phyloP scores from a whole-genome alignment of 208 protist genomes.

The Acanthamoeba castellanii region DNA sequence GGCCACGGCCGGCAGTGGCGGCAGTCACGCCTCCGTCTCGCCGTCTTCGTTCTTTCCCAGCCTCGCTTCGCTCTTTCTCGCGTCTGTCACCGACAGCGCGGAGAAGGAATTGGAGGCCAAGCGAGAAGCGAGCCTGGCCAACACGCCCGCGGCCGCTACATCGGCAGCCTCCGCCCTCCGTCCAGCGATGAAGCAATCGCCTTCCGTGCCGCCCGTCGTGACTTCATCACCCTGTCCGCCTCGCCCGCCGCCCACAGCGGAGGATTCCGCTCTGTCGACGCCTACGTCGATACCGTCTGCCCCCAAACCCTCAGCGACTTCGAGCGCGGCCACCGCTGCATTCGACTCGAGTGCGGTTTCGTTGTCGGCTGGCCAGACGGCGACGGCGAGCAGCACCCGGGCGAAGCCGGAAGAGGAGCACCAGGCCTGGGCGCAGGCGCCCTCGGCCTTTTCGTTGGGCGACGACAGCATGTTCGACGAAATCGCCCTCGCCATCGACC shows the following conservation, averaged over 20 bases:
- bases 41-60: conserved; percentile 1
- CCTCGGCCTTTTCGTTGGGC: neutral
- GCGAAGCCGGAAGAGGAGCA: neutral
- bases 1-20: neutral
- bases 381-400: neutral
- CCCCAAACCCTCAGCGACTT: neutral
- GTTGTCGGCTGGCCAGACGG: neutral
- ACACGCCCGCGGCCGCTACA: neutral
- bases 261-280: neutral
- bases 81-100: neutral
- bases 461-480: neutral
- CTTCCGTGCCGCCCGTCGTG: neutral
- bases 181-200: neutral
- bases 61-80: conserved; percentile 8
- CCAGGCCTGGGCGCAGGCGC: neutral
- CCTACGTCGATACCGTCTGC: neutral
- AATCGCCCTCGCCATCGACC: neutral
- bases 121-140: too few species aligned
- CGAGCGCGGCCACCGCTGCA: neutral
- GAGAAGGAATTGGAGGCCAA: neutral
- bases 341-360: neutral
- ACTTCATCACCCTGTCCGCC: neutral
- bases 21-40: neutral
- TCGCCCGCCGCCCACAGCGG: too few species aligned
- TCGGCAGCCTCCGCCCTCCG: neutral